Conservation (phyloP, 2,329 filamentous ascomycete species). For the Botrytis hyacinthi region DNA sequence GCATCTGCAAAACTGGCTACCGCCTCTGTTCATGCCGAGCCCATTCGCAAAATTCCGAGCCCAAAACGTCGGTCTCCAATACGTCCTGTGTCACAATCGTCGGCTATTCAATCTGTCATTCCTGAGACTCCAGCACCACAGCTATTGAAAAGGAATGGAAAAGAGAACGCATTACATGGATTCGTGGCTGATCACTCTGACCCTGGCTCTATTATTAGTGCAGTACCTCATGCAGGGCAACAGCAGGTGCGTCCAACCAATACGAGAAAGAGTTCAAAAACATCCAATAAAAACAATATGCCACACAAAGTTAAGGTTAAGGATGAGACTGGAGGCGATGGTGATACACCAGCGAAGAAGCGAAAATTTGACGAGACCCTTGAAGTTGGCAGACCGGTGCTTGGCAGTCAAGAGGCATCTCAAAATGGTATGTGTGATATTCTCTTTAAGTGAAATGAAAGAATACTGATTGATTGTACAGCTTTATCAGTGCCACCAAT, state of each 20-base stretch:
- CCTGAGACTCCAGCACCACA: constrained; percentile 34
- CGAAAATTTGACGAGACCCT: constrained; percentile 26
- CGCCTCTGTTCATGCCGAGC: neutral
- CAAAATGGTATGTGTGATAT: constrained; percentile 18
- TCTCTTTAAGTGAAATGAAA: neutral
- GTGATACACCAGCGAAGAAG: constrained; percentile 24
- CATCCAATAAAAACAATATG: neutral
- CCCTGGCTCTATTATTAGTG: constrained; percentile 29
- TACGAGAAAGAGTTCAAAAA: neutral
- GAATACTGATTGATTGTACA: neutral
- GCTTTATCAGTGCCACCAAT: constrained; percentile 10
- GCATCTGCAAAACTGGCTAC: neutral
- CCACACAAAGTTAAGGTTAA: neutral
- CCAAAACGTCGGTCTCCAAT: neutral
- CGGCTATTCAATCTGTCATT: constrained; percentile 30
- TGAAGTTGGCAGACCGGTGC: constrained; percentile 25
- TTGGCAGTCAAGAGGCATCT: constrained; percentile 30
- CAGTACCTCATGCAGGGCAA: constrained; percentile 25
- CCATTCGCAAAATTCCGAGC: neutral
- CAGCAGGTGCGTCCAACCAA: neutral
- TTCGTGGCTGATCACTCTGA: constrained; percentile 25
- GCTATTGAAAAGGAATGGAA: neutral
- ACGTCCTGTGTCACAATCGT: constrained; percentile 15
- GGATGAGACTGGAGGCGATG: neutral
- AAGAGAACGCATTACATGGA: neutral